Conservation (phyloP, 2,329 filamentous ascomycete species). For the Zalaria obscura region DNA sequence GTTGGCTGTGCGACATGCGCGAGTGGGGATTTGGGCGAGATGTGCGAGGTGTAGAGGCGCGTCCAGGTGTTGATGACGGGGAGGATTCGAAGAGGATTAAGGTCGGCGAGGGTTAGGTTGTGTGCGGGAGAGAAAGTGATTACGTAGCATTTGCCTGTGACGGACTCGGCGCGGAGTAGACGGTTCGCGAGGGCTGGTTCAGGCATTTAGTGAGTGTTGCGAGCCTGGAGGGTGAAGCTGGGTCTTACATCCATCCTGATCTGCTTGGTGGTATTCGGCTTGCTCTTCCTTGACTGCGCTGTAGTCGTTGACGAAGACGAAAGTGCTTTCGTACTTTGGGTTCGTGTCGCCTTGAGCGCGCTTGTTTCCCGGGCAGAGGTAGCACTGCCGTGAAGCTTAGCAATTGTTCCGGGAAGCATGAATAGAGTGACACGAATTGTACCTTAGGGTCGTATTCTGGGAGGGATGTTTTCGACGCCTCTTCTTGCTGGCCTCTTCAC, state of each 20-base stretch:
- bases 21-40: slow-evolving; percentile 58
- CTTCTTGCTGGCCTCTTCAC: slow-evolving; percentile 32
- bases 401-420: not conserved
- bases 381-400: slow-evolving; percentile 48
- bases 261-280: slow-evolving; percentile 52
- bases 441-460: slow-evolving; percentile 65
- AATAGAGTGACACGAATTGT: slow-evolving; percentile 3
- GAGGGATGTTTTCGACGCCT: slow-evolving; percentile 30
- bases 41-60: slow-evolving; percentile 68
- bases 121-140: slow-evolving; percentile 87
- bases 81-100: slow-evolving; percentile 60
- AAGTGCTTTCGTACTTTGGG: slow-evolving; percentile 73
- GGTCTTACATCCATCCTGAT: slow-evolving; percentile 33
- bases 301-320: slow-evolving; percentile 95
- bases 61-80: slow-evolving; percentile 86
- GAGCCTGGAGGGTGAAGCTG: not conserved
- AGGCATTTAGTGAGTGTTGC: not conserved
- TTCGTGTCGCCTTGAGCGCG: slow-evolving; percentile 79
- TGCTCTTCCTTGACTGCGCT: slow-evolving; percentile 93
- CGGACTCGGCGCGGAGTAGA: slow-evolving; percentile 69
- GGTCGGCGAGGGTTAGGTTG: slow-evolving; percentile 84
- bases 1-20: slow-evolving; percentile 30
- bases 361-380: slow-evolving; percentile 83
- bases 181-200: slow-evolving; percentile 54
- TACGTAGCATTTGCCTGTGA: slow-evolving; percentile 93